Evolutionary conservation across 495 filamentous ascomycete genomes (phyloP).

Genomic region (Aspergillus funiculosus): DNA sequence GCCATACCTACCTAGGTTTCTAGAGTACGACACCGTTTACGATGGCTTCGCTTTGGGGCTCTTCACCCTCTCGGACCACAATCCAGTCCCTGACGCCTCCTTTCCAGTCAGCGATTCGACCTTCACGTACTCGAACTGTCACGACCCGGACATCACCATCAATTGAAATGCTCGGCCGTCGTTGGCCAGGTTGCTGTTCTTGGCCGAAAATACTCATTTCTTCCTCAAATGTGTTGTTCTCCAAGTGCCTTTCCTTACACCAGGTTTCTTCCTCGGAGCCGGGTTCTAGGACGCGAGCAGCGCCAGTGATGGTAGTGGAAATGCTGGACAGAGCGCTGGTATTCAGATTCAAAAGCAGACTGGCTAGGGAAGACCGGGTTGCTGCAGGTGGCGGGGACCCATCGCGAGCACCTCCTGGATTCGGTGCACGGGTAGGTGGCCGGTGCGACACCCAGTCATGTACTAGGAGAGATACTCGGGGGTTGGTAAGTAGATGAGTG

Average conservation of each 20-base stretch:
- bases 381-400: conserved; percentile 60
- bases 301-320: conserved; percentile 85
- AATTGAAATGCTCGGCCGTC: conserved; percentile 52
- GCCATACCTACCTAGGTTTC: not conserved
- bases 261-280: conserved; percentile 76
- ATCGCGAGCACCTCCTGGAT: conserved; percentile 47
- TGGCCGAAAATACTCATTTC: conserved; percentile 44
- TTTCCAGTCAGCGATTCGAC: conserved; percentile 77
- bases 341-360: conserved; percentile 82
- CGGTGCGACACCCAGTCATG: conserved; percentile 98
- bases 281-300: conserved; percentile 61
- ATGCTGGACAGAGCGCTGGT: conserved; percentile 83
- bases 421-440: conserved; percentile 63
- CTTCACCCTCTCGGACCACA: conserved; percentile 39
- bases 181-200: conserved; percentile 24
- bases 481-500: conserved; percentile 78
- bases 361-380: conserved; percentile 65
- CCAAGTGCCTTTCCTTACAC: conserved; percentile 74
- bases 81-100: conserved; percentile 69
- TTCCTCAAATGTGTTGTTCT: conserved; percentile 80
- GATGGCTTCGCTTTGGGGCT: conserved; percentile 18
- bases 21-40: conserved; percentile 35
- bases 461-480: conserved; percentile 87
- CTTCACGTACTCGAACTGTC: conserved; percentile 66
- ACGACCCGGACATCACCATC: conserved; percentile 68